Evolutionary conservation across 345 rosid species (phyloP).

Genomic region (Heritiera fomes): DNA sequence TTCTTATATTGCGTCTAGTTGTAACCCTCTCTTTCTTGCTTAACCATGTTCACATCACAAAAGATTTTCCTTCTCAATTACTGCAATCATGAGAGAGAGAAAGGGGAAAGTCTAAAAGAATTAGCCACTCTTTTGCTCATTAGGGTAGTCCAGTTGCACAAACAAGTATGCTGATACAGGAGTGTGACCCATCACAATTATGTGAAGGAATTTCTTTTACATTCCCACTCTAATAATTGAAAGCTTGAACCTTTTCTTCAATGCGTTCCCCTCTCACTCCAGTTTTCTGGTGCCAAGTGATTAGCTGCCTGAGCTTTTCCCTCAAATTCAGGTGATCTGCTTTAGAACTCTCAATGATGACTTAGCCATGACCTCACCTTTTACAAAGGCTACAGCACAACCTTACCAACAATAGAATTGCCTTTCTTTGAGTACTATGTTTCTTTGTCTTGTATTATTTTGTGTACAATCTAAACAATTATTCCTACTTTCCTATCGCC

Average conservation of each 20-base stretch:
- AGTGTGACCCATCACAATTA: background rate
- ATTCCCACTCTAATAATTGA: background rate
- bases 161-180: background rate
- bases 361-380: background rate
- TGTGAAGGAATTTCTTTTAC: background rate
- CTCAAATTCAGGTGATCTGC: constrained; percentile 7
- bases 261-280: background rate
- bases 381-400: background rate
- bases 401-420: background rate
- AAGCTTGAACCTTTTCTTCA: background rate
- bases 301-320: background rate
- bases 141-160: background rate
- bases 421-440: background rate
- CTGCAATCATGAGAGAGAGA: constrained; percentile 1
- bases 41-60: background rate
- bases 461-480: too few species aligned
- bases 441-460: background rate
- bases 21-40: background rate
- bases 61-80: background rate
- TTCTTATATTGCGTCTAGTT: background rate
- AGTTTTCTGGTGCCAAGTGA: background rate
- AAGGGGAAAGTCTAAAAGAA: too few species aligned
- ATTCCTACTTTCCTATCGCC: too few species aligned
- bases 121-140: constrained; percentile 12
- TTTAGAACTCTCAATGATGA: background rate